Evolutionary conservation across 768 basidiomycete species (phyloP), one percentile per base, ranked within the genome.

Genomic region (Cubamyces lactineus): DNA sequence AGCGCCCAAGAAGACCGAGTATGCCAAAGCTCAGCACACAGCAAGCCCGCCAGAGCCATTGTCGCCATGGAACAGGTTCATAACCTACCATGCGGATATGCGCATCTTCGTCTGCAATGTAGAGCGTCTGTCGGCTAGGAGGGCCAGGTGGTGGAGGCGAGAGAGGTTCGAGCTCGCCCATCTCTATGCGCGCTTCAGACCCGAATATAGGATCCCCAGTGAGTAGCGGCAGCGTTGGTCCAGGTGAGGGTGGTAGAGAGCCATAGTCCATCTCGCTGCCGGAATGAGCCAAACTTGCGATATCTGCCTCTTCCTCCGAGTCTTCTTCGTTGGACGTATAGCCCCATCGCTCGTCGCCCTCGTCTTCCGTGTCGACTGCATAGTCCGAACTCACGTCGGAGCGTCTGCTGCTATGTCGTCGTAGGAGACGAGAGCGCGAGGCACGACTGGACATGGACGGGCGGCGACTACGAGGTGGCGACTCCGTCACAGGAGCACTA

Each of bases 81-180:
- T 92, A 94, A 7, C 96, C 95, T 26, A 94, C 81, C 69, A 99
- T 89, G 12, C 94, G 87, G 52, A 98, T 80, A 17, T 88, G 90
- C 50, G 82, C 84, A 70, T 98, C 97, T 73, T 99, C 97, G 68
- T 98, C 96, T 3, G 86, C 79, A 16, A 98, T 82, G 68, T 92
- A 85, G 17, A 98, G 80, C 0, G 86, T 88, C 75, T 99, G 97
- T 59, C 92, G 80, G 70, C 89, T 93, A 8, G 92, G 91, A 21
- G 89, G 87, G 4, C 93, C 93, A 23, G 84, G 81, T 17, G 92
- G 90, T 2, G 91, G 92, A n/a, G 87, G 82, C 34, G 86, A 82
- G 45, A 85, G 74, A 11, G 82, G 71, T 2, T 87, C 85, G 21
- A 87, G 82, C 21, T 85, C 81, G 43, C 88, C 89, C 77, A 94